Percentiles rank a stretch among this genome's conserved stretches.
These are phyloP conservation scores for Trichoderma gracile DNA, from an alignment of 2,329 filamentous ascomycete species.

Conservation along the genomic window DNA sequence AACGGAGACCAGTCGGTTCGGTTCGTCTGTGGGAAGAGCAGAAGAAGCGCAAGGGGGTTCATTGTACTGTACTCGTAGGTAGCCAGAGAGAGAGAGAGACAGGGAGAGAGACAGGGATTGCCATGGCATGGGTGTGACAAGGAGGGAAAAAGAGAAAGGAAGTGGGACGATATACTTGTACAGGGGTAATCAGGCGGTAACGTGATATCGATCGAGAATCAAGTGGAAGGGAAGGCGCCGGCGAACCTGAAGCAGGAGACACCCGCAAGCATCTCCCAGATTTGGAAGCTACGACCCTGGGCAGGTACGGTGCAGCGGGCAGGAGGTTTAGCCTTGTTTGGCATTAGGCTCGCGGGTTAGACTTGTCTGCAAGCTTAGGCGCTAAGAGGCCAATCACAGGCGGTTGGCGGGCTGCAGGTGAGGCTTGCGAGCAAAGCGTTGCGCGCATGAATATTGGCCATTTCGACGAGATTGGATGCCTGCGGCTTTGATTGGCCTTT, in stretches of 20 bases:
- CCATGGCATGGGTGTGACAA: no score
- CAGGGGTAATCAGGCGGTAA: slow-evolving; percentile 3
- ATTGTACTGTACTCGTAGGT: no score
- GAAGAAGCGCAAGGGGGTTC: background rate
- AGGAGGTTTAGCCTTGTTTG: background rate
- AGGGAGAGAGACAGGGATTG: background rate
- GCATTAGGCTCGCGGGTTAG: slow-evolving; percentile 19
- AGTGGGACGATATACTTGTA: background rate
- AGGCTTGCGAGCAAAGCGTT: background rate
- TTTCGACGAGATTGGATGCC: slow-evolving; percentile 17
- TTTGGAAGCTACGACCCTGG: background rate
- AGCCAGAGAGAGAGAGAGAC: no score
- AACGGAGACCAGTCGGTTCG: background rate
- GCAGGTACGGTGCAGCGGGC: background rate
- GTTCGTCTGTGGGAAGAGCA: background rate
- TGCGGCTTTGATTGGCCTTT: background rate
- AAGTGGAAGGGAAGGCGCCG: slow-evolving; percentile 9
- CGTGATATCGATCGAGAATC: slow-evolving; percentile 1
- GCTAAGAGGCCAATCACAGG: background rate
- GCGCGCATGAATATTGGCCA: slow-evolving; percentile 22
- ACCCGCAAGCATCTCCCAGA: background rate
- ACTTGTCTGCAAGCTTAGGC: slow-evolving; percentile 22
- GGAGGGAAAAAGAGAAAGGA: background rate
- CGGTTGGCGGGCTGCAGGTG: slow-evolving; percentile 4
- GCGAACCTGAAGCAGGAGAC: slow-evolving; percentile 23